Evolutionary conservation across 1,284 basidiomycete genomes (phyloP).

Genomic region (Filobasidium uniguttulatum): DNA sequence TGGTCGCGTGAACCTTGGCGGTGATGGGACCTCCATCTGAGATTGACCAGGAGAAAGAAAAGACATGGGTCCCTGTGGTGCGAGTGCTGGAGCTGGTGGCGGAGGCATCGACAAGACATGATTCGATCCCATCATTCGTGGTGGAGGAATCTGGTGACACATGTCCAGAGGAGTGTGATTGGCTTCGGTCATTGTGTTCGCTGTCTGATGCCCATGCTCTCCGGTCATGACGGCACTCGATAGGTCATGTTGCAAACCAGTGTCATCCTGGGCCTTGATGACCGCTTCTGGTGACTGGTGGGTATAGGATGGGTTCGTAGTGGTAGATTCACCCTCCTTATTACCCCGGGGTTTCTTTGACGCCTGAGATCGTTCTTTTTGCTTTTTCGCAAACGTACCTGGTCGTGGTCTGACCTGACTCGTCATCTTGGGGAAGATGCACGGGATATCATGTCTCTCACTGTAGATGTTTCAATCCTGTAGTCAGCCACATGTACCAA

Average conservation of each 20-base stretch:
- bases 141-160: too few species aligned
- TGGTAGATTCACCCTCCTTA: constrained; percentile 5
- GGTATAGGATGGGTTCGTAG: background rate
- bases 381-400: background rate
- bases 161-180: too few species aligned
- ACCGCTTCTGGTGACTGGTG: background rate
- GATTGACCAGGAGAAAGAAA: too few species aligned
- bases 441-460: constrained; percentile 10
- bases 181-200: too few species aligned
- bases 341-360: background rate
- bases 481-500: background rate
- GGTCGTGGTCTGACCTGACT: constrained; percentile 4
- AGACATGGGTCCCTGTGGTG: too few species aligned
- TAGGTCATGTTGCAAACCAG: background rate
- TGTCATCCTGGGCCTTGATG: background rate
- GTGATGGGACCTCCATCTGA: too few species aligned
- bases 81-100: too few species aligned
- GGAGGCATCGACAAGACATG: too few species aligned
- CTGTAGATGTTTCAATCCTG: background rate
- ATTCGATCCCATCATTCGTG: too few species aligned
- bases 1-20: background rate
- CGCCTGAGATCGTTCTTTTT: background rate
- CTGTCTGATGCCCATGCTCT: background rate
- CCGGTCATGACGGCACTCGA: background rate
- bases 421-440: constrained; percentile 10